Evolutionary conservation across 2,329 filamentous ascomycete species (phyloP).

Genomic region (Stemphylium lycopersici): DNA sequence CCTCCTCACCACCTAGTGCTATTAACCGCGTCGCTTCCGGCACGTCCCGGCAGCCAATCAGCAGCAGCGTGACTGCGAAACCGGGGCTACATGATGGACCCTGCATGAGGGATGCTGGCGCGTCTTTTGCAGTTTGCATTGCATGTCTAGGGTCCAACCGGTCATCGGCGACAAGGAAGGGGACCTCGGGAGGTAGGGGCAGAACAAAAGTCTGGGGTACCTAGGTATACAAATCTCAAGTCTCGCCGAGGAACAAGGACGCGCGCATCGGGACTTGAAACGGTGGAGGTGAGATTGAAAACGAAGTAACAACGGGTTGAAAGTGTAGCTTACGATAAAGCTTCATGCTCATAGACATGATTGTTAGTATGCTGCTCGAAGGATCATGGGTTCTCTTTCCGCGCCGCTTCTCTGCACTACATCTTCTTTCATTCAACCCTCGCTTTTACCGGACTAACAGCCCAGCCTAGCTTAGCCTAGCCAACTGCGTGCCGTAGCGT

Average conservation of each 20-base stretch:
- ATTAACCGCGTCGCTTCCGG: background rate
- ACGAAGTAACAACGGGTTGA: too few relatives aligned
- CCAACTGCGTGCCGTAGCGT: background rate
- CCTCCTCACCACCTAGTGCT: background rate
- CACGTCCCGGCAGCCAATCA: background rate
- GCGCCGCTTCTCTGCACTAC: background rate
- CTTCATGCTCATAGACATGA: too few relatives aligned
- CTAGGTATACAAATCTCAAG: background rate
- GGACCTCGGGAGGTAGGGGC: background rate
- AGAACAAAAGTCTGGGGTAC: conserved; percentile 5
- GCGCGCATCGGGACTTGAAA: background rate
- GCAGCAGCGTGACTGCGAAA: too few relatives aligned
- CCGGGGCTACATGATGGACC: background rate
- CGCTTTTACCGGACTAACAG: background rate
- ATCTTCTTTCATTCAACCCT: background rate
- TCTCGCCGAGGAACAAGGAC: too few relatives aligned
- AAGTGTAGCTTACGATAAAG: background rate
- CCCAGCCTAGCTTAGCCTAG: background rate
- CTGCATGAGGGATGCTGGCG: conserved; percentile 8
- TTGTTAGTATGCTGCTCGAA: background rate
- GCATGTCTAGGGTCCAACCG: conserved; percentile 9
- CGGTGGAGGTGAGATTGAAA: background rate
- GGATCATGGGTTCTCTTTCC: background rate
- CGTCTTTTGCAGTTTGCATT: background rate
- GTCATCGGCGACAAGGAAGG: background rate